phyloP scores from a whole-genome alignment of 192 early-diverging fungal genomes.

The Coemansia sp. region DNA sequence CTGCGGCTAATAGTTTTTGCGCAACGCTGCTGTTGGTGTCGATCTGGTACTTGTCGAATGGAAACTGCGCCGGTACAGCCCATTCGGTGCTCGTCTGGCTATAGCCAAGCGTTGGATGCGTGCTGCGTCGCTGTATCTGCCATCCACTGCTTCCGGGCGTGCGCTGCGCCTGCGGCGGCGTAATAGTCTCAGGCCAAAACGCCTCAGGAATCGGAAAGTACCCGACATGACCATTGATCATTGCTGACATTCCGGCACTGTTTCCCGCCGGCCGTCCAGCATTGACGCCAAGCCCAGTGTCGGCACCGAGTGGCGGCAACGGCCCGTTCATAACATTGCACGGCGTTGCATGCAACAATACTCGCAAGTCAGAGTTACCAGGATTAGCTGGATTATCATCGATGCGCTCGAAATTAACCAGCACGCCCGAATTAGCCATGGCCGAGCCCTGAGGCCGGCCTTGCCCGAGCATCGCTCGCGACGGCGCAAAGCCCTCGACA shows the following conservation, averaged over 20 bases:
- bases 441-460: slow-evolving; percentile 25
- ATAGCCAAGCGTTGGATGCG: slow-evolving; percentile 65
- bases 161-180: slow-evolving; percentile 16
- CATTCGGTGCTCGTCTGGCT: slow-evolving; percentile 55
- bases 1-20: slow-evolving; percentile 58
- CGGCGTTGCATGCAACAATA: slow-evolving; percentile 34
- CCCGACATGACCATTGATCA: slow-evolving; percentile 45
- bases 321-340: slow-evolving; percentile 34
- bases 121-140: slow-evolving; percentile 53
- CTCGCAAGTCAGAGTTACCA: slow-evolving; percentile 40
- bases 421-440: slow-evolving; percentile 49
- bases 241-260: slow-evolving; percentile 38
- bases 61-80: slow-evolving; percentile 68
- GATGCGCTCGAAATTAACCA: slow-evolving; percentile 64
- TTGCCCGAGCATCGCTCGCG: slow-evolving; percentile 13
- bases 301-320: slow-evolving; percentile 34
- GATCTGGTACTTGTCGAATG: slow-evolving; percentile 73
- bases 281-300: not conserved
- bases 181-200: slow-evolving; percentile 61
- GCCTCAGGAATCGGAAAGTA: slow-evolving; percentile 75
- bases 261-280: slow-evolving; percentile 16
- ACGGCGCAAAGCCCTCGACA: slow-evolving; percentile 57
- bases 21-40: slow-evolving; percentile 58
- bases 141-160: slow-evolving; percentile 10
- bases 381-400: slow-evolving; percentile 47